Conservation (phyloP, 768 basidiomycete species). For the Tremella yokohamensis region DNA sequence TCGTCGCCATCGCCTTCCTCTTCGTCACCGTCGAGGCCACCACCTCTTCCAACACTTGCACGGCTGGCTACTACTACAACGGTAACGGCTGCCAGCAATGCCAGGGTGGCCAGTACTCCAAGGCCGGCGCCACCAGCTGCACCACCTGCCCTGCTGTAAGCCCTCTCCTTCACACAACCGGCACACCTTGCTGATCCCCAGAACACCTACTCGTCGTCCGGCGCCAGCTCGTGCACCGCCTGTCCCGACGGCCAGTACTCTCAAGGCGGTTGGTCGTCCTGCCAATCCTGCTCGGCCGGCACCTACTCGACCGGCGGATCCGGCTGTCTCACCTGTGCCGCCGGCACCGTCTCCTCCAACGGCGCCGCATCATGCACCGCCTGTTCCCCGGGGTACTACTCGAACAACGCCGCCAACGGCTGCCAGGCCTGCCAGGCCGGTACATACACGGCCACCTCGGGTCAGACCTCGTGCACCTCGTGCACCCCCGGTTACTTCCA, state of each 20-base stretch:
- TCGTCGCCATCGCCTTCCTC: no score
- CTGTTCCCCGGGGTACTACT: slow-evolving; percentile 1
- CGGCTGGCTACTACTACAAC: neutral
- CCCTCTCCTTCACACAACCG: neutral
- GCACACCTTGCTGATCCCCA: neutral
- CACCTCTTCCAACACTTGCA: no score
- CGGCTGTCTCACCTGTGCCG: neutral
- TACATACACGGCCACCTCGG: neutral
- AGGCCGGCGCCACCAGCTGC: neutral
- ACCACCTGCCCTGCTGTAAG: neutral
- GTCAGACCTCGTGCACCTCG: slow-evolving; percentile 6
- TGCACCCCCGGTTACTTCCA: slow-evolving; percentile 7
- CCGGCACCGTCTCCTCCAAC: slow-evolving; percentile 3
- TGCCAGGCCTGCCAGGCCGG: slow-evolving; percentile 6
- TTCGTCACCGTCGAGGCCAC: no score
- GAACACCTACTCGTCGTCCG: slow-evolving; percentile 4
- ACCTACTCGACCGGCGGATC: slow-evolving; percentile 3
- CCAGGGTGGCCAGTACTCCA: slow-evolving; percentile 4
- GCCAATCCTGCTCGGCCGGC: slow-evolving; percentile 4
- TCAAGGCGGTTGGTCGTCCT: neutral
- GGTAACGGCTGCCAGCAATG: slow-evolving; percentile 1
- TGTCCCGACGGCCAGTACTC: slow-evolving; percentile 2
- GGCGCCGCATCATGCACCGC: slow-evolving; percentile 4
- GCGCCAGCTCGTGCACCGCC: neutral
- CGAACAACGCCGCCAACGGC: neutral